Percentiles rank a stretch among this genome's conserved stretches.
These are phyloP conservation scores for Akebia trifoliata DNA, from an alignment of 164 flowering plant species.

Conservation along the genomic window DNA sequence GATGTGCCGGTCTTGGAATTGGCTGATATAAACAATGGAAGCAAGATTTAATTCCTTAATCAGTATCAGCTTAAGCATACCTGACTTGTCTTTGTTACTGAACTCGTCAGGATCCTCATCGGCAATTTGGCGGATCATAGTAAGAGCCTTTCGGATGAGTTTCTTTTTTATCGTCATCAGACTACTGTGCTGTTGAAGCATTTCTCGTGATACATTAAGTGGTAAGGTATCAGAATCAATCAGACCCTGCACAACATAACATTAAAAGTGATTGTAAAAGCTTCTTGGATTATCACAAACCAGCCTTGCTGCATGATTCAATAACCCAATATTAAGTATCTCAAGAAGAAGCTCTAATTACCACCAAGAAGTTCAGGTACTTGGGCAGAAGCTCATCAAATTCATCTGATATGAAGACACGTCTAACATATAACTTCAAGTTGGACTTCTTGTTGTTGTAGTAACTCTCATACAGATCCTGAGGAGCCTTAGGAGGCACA, in stretches of 20 bases:
- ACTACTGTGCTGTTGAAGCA: slow-evolving; percentile 96
- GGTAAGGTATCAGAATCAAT: slow-evolving; percentile 97
- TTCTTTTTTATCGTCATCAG: slow-evolving; percentile 96
- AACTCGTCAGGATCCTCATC: slow-evolving; percentile 96
- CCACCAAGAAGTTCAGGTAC: slow-evolving; percentile 82
- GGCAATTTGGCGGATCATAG: slow-evolving; percentile 89
- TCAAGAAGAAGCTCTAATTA: slow-evolving; percentile 16
- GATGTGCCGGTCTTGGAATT: too few species aligned
- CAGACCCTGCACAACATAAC: slow-evolving; percentile 62
- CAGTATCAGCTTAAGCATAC: slow-evolving; percentile 27
- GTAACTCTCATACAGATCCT: slow-evolving; percentile 90
- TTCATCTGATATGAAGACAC: slow-evolving; percentile 96
- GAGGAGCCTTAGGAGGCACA: slow-evolving; percentile 98
- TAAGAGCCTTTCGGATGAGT: slow-evolving; percentile 91
- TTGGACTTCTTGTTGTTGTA: slow-evolving; percentile 81
- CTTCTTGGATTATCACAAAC: background rate
- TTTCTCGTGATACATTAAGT: slow-evolving; percentile 93
- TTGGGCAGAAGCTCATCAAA: slow-evolving; percentile 97
- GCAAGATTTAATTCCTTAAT: background rate
- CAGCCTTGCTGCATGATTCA: background rate
- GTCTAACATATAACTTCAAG: slow-evolving; percentile 83
- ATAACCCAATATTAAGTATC: background rate
- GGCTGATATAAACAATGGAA: background rate
- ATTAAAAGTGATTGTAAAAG: background rate
- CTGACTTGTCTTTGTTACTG: slow-evolving; percentile 64